phyloP scores from a whole-genome alignment of 768 basidiomycete genomes.

The Xanthoconium stramineum region DNA sequence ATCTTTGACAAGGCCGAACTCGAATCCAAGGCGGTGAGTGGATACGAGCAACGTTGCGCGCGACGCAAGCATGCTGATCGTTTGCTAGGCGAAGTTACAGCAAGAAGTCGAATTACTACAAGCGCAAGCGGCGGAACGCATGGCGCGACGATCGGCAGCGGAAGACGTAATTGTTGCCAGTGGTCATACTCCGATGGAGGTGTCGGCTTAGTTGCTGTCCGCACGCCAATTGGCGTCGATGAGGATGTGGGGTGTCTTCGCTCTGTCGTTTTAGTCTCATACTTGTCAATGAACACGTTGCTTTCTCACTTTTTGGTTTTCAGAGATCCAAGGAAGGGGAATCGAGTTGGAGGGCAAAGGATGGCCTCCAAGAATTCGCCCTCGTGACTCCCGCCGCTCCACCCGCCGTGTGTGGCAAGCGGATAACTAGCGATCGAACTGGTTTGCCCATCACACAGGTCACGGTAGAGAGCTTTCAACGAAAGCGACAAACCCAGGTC shows the following conservation, averaged over 20 bases:
- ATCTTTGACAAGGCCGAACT: conserved; percentile 59
- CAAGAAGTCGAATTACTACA: conserved; percentile 58
- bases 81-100: conserved; percentile 49
- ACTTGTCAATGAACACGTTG: neutral
- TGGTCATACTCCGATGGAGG: conserved; percentile 31
- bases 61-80: neutral
- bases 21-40: conserved; percentile 53
- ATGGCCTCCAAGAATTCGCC: too few relatives aligned
- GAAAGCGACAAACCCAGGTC: too few relatives aligned
- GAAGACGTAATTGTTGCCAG: conserved; percentile 30
- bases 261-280: neutral
- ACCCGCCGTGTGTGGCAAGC: too few relatives aligned
- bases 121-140: conserved; percentile 45
- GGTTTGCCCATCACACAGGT: too few relatives aligned
- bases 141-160: conserved; percentile 30
- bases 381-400: too few relatives aligned
- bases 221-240: neutral
- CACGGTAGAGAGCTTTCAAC: too few relatives aligned
- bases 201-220: conserved; percentile 12
- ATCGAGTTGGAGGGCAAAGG: too few relatives aligned
- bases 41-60: neutral
- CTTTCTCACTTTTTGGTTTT: neutral
- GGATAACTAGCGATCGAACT: too few relatives aligned
- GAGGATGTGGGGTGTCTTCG: neutral
- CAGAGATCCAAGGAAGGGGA: too few relatives aligned